These are phyloP conservation scores for Fusarium nurragi DNA, from an alignment of 2,329 filamentous ascomycete genomes.

Conservation along the genomic window DNA sequence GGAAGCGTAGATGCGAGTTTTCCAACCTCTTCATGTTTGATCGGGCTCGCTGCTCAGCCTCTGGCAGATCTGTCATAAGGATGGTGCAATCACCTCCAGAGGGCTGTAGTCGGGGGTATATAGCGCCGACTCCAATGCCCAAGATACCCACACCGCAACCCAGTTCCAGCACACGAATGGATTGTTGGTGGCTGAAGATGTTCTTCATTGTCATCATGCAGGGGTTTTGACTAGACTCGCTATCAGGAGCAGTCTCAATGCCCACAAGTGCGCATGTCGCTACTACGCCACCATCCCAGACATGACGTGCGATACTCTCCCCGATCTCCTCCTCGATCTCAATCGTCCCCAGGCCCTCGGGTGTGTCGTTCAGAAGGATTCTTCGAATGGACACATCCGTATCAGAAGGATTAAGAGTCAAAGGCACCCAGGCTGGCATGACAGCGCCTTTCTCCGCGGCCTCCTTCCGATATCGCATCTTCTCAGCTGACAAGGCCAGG, in stretches of 20 bases:
- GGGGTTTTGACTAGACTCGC: conserved; percentile 39
- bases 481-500: conserved; percentile 35
- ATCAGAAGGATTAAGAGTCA: conserved; percentile 43
- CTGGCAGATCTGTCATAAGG: conserved; percentile 65
- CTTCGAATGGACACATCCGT: conserved; percentile 45
- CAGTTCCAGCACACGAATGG: conserved; percentile 61
- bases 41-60: conserved; percentile 60
- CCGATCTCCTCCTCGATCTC: conserved; percentile 66
- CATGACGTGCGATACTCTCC: conserved; percentile 67
- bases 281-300: conserved; percentile 67
- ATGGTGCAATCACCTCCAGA: conserved; percentile 46
- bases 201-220: conserved; percentile 47
- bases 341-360: conserved; percentile 44
- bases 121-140: conserved; percentile 58
- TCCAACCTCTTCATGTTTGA: conserved; percentile 56
- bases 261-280: conserved; percentile 50
- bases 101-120: conserved; percentile 43
- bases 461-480: conserved; percentile 30
- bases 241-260: conserved; percentile 42
- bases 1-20: conserved; percentile 24
- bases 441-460: conserved; percentile 50
- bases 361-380: conserved; percentile 41
- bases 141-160: conserved; percentile 67
- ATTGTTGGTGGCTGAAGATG: conserved; percentile 40
- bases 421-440: conserved; percentile 54